A percentile compares a stretch with the other conserved stretches of the same genome.
phyloP scores from a whole-genome alignment of 345 rosid species.

The Hevea brasiliensis region DNA sequence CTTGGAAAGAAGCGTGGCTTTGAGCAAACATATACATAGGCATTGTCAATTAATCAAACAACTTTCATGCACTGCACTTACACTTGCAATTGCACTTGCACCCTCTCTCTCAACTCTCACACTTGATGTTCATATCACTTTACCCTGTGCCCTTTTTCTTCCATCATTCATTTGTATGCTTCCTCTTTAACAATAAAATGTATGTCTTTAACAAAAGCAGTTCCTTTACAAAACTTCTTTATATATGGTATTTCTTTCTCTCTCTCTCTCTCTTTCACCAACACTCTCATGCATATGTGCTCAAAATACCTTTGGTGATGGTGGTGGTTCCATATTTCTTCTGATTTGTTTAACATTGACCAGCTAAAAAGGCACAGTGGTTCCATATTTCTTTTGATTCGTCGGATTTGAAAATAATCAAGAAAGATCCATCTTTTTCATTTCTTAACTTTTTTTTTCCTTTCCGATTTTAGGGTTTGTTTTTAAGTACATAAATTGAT shows the following conservation, averaged over 20 bases:
- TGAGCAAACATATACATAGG: constrained; percentile 22
- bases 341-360: constrained; percentile 17
- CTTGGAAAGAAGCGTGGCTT: constrained; percentile 25
- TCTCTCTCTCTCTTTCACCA: background rate
- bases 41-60: background rate
- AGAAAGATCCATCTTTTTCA: no score
- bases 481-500: no score
- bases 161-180: constrained; percentile 7
- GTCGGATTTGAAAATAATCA: no score
- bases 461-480: no score
- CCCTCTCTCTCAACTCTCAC: no score
- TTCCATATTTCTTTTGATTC: background rate
- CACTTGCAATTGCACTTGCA: background rate
- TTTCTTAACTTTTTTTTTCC: no score
- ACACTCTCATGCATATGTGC: constrained; percentile 1
- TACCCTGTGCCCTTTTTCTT: constrained; percentile 9
- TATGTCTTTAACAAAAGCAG: constrained; percentile 34
- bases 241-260: constrained; percentile 4
- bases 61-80: constrained; percentile 27
- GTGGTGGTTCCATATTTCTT: background rate
- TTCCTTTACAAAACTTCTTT: constrained; percentile 23
- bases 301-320: background rate
- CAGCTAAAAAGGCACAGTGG: constrained; percentile 19
- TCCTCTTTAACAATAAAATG: constrained; percentile 23
- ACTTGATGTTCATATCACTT: background rate